phyloP scores from a whole-genome alignment of 2,329 filamentous ascomycete species.

The Tolypocladium guangdongense region DNA sequence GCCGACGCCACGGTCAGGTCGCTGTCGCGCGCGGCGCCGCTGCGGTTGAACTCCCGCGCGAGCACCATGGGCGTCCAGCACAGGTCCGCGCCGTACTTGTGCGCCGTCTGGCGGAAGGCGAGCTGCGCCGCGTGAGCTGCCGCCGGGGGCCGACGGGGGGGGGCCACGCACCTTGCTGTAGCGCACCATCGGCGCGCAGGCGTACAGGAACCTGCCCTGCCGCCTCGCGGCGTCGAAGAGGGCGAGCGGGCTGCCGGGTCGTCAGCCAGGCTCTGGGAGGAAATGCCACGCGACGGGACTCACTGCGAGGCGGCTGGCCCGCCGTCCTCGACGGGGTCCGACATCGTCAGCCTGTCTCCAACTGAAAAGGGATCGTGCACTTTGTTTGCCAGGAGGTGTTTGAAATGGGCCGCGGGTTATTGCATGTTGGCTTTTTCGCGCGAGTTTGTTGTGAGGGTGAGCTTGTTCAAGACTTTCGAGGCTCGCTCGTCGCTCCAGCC shows the following conservation, averaged over 20 bases:
- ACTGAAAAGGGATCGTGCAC: background rate
- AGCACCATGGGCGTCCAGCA: constrained; percentile 65
- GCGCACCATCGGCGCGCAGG: constrained; percentile 58
- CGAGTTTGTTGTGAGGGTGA: background rate
- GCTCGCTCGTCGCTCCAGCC: background rate
- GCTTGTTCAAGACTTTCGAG: background rate
- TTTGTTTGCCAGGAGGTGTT: background rate
- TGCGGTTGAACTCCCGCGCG: constrained; percentile 59
- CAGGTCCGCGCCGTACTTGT: constrained; percentile 53
- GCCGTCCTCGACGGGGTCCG: background rate
- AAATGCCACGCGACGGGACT: background rate
- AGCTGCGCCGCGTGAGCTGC: too few relatives aligned
- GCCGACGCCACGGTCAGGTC: constrained; percentile 52
- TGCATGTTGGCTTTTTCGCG: background rate
- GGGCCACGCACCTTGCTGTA: constrained; percentile 45
- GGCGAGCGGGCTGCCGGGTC: constrained; percentile 37
- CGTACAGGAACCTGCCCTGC: constrained; percentile 42
- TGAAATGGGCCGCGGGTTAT: background rate
- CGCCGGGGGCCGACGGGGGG: too few relatives aligned
- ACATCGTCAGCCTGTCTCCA: background rate
- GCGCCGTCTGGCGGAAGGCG: constrained; percentile 57
- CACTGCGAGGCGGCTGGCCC: constrained; percentile 1
- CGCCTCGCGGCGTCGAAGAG: constrained; percentile 45
- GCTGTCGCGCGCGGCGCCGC: constrained; percentile 45
- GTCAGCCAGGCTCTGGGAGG: background rate